Percentiles rank a stretch among this genome's conserved stretches.
phyloP scores from a whole-genome alignment of 1,139 yeast species.

The Debaryomycetaceae sp. region DNA sequence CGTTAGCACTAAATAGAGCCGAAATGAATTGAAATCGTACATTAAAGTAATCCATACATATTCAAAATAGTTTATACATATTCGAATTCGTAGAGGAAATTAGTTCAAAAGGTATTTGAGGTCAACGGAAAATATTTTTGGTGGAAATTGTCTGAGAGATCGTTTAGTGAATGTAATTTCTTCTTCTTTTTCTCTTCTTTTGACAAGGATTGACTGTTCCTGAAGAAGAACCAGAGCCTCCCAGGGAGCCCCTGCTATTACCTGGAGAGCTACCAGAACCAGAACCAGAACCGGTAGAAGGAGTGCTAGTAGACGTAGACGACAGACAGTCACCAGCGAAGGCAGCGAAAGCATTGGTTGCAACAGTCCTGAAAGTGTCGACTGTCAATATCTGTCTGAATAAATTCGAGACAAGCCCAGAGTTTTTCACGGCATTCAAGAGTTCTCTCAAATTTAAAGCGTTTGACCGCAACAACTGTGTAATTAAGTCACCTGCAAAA shows the following conservation, averaged over 20 bases:
- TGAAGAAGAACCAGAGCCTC: constrained; percentile 8
- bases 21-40: background rate
- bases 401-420: constrained; percentile 36
- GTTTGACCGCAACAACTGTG: constrained; percentile 25
- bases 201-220: constrained; percentile 22
- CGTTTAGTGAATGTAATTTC: constrained; percentile 22
- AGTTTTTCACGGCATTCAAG: constrained; percentile 31
- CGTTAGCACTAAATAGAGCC: background rate
- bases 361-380: constrained; percentile 34
- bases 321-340: constrained; percentile 35
- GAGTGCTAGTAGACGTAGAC: constrained; percentile 6
- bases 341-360: constrained; percentile 42
- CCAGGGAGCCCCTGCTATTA: constrained; percentile 6
- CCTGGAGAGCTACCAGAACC: constrained; percentile 9
- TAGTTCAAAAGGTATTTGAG: background rate
- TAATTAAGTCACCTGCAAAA: constrained; percentile 34
- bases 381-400: constrained; percentile 33
- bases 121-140: background rate
- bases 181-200: constrained; percentile 31
- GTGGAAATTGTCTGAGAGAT: background rate
- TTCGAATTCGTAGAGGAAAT: background rate
- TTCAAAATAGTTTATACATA: background rate
- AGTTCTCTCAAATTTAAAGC: constrained; percentile 28
- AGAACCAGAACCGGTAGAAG: constrained; percentile 6
- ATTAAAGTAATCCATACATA: background rate